Conservation (phyloP, 2,329 filamentous ascomycete species). For the Sporothrix pallida region DNA sequence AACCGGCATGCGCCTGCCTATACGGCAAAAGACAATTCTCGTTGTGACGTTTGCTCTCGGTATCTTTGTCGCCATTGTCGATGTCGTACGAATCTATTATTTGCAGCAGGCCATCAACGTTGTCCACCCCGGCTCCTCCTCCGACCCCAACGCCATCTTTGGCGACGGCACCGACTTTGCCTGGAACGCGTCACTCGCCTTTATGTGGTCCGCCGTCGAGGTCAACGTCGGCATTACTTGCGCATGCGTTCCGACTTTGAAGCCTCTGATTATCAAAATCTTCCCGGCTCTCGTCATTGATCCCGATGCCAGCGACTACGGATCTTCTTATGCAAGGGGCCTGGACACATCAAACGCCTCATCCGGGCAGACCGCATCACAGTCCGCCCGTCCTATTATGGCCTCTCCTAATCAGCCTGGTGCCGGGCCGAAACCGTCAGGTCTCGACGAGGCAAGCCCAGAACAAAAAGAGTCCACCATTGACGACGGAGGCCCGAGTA, state of each 20-base stretch:
- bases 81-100: conserved; percentile 89
- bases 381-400: not conserved
- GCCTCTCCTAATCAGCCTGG: not conserved
- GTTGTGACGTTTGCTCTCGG: conserved; percentile 86
- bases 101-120: conserved; percentile 72
- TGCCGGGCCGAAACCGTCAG: not conserved
- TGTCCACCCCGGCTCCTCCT: conserved; percentile 45
- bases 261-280: conserved; percentile 76
- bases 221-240: conserved; percentile 90
- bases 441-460: not conserved
- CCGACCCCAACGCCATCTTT: conserved; percentile 53
- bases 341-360: conserved; percentile 16
- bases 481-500: not conserved
- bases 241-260: conserved; percentile 89
- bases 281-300: conserved; percentile 63
- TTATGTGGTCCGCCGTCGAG: conserved; percentile 94
- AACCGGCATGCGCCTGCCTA: conserved; percentile 82
- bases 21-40: conserved; percentile 84
- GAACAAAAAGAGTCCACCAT: not conserved
- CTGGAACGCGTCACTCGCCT: conserved; percentile 80
- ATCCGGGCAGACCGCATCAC: not conserved
- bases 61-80: conserved; percentile 84
- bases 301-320: conserved; percentile 51
- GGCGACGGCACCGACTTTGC: conserved; percentile 61
- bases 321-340: conserved; percentile 35